These are phyloP conservation scores for Fusarium pseudonygamai DNA, from an alignment of 2,329 filamentous ascomycete genomes.

Conservation along the genomic window DNA sequence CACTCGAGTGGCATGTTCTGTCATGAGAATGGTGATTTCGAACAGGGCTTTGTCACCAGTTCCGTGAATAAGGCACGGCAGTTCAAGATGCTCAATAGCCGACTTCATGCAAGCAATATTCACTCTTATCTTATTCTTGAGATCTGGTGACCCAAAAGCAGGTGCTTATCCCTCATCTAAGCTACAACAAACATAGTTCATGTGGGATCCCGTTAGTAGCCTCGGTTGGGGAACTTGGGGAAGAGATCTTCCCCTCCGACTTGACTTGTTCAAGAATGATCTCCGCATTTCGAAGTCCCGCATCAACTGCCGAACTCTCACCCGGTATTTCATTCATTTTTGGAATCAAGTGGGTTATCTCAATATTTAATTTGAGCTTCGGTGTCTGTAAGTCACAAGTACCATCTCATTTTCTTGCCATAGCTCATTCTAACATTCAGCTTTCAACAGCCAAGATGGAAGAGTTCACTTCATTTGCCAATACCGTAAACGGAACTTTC, in stretches of 20 bases:
- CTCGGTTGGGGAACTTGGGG: not conserved
- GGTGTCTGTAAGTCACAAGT: not conserved
- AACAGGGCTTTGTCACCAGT: accelerated
- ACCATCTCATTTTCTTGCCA: too few species aligned
- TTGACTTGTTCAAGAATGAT: not conserved
- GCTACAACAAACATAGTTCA: not conserved
- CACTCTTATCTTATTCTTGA: not conserved
- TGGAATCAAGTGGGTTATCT: not conserved
- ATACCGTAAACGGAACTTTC: not conserved
- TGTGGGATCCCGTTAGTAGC: not conserved
- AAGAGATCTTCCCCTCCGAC: not conserved
- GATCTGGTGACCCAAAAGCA: not conserved
- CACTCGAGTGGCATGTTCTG: too few species aligned
- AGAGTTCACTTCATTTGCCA: not conserved
- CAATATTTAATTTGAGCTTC: not conserved
- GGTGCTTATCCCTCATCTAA: not conserved
- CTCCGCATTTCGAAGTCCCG: not conserved
- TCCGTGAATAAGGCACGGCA: not conserved
- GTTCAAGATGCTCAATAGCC: not conserved
- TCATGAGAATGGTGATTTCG: accelerated
- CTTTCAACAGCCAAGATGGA: not conserved
- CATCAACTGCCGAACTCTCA: not conserved
- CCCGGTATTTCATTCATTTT: not conserved
- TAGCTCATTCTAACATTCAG: accelerated
- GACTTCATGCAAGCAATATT: not conserved